phyloP scores from a whole-genome alignment of 768 basidiomycete genomes.

The Kwoniella bestiolae region DNA sequence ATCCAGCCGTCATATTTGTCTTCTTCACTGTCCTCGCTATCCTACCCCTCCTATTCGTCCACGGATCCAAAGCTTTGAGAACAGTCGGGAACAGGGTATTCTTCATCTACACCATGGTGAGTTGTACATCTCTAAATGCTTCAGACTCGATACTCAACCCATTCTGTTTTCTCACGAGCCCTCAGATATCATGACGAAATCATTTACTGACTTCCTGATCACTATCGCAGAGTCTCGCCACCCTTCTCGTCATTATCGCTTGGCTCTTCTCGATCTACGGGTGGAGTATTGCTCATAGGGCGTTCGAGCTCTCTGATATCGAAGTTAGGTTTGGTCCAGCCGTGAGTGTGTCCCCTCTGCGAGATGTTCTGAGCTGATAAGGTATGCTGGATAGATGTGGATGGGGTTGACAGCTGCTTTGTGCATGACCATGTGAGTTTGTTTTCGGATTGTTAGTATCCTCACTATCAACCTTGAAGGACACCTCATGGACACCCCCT shows the following conservation, averaged over 20 bases:
- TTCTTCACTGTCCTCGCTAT: constrained; percentile 55
- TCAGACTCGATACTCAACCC: too few relatives aligned
- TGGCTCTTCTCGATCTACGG: constrained; percentile 55
- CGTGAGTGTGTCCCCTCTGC: constrained; percentile 33
- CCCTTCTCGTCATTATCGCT: constrained; percentile 34
- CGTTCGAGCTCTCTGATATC: constrained; percentile 39
- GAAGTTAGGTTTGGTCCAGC: constrained; percentile 44
- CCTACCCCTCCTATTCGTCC: constrained; percentile 55
- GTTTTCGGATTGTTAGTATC: not conserved
- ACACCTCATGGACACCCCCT: too few relatives aligned
- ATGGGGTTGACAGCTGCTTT: constrained; percentile 52
- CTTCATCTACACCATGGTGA: constrained; percentile 48
- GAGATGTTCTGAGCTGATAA: not conserved
- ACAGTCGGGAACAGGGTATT: constrained; percentile 52
- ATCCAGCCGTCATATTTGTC: constrained; percentile 49
- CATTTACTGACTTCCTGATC: not conserved
- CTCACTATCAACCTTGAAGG: not conserved
- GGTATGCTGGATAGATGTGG: constrained; percentile 43
- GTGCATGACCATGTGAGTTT: constrained; percentile 47
- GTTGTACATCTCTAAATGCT: too few relatives aligned
- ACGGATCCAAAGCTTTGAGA: constrained; percentile 49
- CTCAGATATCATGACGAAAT: too few relatives aligned
- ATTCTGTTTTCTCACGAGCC: too few relatives aligned
- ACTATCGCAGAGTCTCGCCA: constrained; percentile 34
- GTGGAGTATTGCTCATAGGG: constrained; percentile 52